Evolutionary conservation across 768 basidiomycete species (phyloP), one percentile per base, ranked within the genome.

Genomic region (Asterophora parasitica): DNA sequence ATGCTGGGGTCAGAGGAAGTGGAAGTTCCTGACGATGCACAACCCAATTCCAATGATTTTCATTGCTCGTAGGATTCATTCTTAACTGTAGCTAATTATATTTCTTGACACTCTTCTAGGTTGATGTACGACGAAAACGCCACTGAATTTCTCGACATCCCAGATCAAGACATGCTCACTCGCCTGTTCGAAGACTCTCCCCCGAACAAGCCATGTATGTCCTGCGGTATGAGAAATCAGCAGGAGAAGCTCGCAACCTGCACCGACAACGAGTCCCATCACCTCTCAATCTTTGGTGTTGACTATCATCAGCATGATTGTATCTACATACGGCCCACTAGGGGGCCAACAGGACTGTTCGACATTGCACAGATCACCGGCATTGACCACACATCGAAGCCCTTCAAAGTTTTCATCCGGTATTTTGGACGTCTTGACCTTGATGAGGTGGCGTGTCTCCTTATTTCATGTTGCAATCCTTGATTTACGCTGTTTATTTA

Each of bases 261-360:
- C 27, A 56, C 62, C 11, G 53, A 58, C 9, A 58, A 64, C 31
- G n/a, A n/a, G n/a, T 59, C 61, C 0, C 63, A 63, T 35, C 74
- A 73, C 4, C 65, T 74, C 20, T 56, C 71, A 2, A 65, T 73
- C 11, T 58, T 68, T 34, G 76, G 76, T 3, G 59, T 68, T 8
- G 52, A 58, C 0, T 88, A 81, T 58, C 87, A 88, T 55, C 44
- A 66, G 7, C 42, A 72, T 37, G 87, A 88, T 51, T 86, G 79
- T 50, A 72, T 85, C 8, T 88, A 85, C 57, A 44, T 85, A 32
- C 71, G 68, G 33, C 64, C 65, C 23, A 23, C 23, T 12, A 50
- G 62, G 30, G 47, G 56, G 11, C 53, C 54, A 9, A 47, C 58
- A 12, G 56, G 58, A 7, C 57, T 75, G 0, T 69, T 83, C 35